Evolutionary conservation across 2,329 filamentous ascomycete species (phyloP).

Genomic region (Cladosporium austrohemisphaericum): DNA sequence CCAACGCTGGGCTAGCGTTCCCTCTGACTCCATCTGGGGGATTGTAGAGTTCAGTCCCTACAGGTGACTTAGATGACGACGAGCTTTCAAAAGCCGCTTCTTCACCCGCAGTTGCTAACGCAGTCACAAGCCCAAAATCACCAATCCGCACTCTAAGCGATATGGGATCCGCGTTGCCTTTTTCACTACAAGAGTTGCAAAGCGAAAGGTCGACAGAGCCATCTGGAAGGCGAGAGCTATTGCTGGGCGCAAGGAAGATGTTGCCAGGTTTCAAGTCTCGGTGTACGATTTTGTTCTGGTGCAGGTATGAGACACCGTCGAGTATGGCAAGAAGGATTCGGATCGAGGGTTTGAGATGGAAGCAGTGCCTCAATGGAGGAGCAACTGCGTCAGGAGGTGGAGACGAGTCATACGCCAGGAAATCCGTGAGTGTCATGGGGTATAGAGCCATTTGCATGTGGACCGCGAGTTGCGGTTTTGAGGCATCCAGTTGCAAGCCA

Average conservation of each 20-base stretch:
- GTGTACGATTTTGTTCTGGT: slow-evolving; percentile 58
- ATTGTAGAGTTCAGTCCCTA: slow-evolving; percentile 62
- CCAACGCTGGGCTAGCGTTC: slow-evolving; percentile 50
- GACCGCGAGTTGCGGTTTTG: slow-evolving; percentile 43
- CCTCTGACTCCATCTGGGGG: slow-evolving; percentile 39
- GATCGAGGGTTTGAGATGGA: slow-evolving; percentile 56
- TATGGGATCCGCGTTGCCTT: slow-evolving; percentile 18
- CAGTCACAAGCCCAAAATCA: slow-evolving; percentile 64
- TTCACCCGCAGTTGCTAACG: slow-evolving; percentile 39
- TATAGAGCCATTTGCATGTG: slow-evolving; percentile 68
- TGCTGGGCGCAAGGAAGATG: slow-evolving; percentile 57
- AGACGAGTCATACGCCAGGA: slow-evolving; percentile 37
- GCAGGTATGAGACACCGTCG: slow-evolving; percentile 62
- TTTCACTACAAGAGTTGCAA: slow-evolving; percentile 44
- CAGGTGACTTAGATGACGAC: slow-evolving; percentile 33
- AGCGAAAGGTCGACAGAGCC: slow-evolving; percentile 46
- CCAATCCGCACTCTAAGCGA: slow-evolving; percentile 54
- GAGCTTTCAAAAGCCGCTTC: neutral
- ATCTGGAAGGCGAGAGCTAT: slow-evolving; percentile 21
- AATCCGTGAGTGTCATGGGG: slow-evolving; percentile 59
- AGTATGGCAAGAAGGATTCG: slow-evolving; percentile 57
- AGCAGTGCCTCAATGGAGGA: slow-evolving; percentile 52
- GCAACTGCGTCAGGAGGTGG: slow-evolving; percentile 12
- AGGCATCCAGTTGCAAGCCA: slow-evolving; percentile 4
- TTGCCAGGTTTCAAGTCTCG: slow-evolving; percentile 67